Percentiles rank a stretch among this genome's conserved stretches.
These are phyloP conservation scores for Phytophthora podocarpi DNA, from an alignment of 352 stramenopile species.

Conservation along the genomic window DNA sequence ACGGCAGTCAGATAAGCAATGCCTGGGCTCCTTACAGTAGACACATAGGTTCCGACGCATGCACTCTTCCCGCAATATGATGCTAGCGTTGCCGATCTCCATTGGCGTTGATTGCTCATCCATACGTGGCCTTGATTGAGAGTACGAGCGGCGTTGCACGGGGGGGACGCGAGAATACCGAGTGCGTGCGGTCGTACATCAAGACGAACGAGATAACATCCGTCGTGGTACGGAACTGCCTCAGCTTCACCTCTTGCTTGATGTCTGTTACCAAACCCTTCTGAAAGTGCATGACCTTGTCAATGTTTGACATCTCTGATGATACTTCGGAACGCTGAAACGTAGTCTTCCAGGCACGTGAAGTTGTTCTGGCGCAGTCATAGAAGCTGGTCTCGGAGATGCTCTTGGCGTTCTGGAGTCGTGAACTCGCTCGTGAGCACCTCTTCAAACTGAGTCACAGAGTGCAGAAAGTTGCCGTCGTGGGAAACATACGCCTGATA, in stretches of 20 bases:
- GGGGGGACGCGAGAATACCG: no score
- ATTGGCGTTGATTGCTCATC: conserved; percentile 2
- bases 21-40: conserved; percentile 7
- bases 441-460: conserved; percentile 8
- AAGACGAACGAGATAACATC: conserved; percentile 5
- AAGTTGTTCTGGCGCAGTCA: conserved; percentile 7
- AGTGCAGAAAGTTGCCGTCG: conserved; percentile 5
- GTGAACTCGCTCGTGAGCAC: conserved; percentile 15
- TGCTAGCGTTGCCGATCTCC: not conserved
- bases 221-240: conserved; percentile 4
- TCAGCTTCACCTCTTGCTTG: conserved; percentile 17
- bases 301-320: conserved; percentile 10
- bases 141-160: not conserved
- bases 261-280: conserved; percentile 12
- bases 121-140: no score
- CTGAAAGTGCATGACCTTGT: conserved; percentile 23
- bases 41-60: not conserved
- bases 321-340: not conserved
- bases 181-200: conserved; percentile 14
- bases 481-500: not conserved
- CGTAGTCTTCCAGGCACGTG: conserved; percentile 12
- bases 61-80: conserved; percentile 3
- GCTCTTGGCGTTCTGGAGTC: conserved; percentile 3
- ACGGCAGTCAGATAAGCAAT: not conserved
- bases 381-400: conserved; percentile 7